Base-by-base conservation (phyloP, 2,329 filamentous ascomycete species). In the Fusarium chuoi region DNA sequence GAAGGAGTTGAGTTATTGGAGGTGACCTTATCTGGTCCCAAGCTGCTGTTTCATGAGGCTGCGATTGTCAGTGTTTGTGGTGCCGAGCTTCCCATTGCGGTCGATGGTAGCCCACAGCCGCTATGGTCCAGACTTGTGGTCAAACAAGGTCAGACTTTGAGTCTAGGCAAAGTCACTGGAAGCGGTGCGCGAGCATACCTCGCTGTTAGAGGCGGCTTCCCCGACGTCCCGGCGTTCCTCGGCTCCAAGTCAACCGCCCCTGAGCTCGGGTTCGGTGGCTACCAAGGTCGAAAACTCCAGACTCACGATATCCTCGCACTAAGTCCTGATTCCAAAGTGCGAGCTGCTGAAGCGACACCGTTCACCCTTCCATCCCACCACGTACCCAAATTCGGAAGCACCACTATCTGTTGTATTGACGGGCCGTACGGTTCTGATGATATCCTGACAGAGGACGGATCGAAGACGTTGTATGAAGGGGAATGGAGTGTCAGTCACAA, bases 211-310 rank as follows among this genome's bases (percentile, higher is more conserved):
- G 72, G 72, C 30, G 73, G 73, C 5, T 74, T 75, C 38, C 75
- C 77, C 3, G 81, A 81, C n/a, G 84, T 91, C 2, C 87, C 89
- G 18, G 81, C 85, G 10, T 90, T 87, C 78, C 89, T 91, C 61
- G 87, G 86, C 4, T 89, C 87, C 24, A 91, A 91, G 74, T 86
- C 88, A 1, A 91, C 89, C 0, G 86, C 86, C 33, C 89, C 89
- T 3, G 82, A 88, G 56, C 86, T 90, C 22, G 86, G 83, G 0
- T 86, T 91, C 26, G 89, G 89, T 30, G 89, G 89, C 1, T 88
- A 89, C 49, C 89, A 91, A 79, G 89, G 89, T 10, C 83, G 89
- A 52, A 83, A 84, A 45, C 82, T 91, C 28, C 85, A 86, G 6
- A 82, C 88, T 5, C 68, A 75, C 17, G 76, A 73, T 36, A 68